Conservation (phyloP, 2,329 filamentous ascomycete species). For the Claviceps cyperi region DNA sequence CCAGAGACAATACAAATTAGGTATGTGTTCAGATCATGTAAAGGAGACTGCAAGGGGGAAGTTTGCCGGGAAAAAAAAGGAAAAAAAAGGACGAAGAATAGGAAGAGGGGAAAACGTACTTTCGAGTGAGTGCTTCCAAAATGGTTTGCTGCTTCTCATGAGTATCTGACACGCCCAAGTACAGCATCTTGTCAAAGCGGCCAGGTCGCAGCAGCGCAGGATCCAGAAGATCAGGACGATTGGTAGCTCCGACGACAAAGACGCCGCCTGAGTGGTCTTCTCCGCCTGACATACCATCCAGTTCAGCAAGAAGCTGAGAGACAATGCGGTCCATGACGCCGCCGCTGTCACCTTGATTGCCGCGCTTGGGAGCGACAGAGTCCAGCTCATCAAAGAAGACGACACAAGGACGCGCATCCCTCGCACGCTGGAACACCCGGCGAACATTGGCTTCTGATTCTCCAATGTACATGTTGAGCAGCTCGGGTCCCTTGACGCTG, state of each 20-base stretch:
- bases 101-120: constrained; percentile 43
- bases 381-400: constrained; percentile 92
- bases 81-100: background rate
- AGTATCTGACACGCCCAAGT: constrained; percentile 88
- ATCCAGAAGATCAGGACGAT: constrained; percentile 84
- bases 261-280: constrained; percentile 67
- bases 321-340: constrained; percentile 98
- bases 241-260: constrained; percentile 94
- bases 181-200: constrained; percentile 96
- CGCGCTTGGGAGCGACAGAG: constrained; percentile 87
- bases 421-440: constrained; percentile 72
- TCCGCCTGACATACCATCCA: constrained; percentile 94
- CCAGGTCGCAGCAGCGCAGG: constrained; percentile 79
- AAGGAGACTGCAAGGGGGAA: background rate
- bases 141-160: constrained; percentile 95
- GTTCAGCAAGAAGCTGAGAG: constrained; percentile 80
- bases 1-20: background rate
- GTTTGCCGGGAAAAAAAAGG: background rate
- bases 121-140: constrained; percentile 82
- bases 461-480: constrained; percentile 94
- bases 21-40: background rate
- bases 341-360: constrained; percentile 92
- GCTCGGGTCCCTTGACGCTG: constrained; percentile 78
- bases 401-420: constrained; percentile 74
- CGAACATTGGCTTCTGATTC: constrained; percentile 88